These are phyloP conservation scores for Syncephalastrum sp. DNA, from an alignment of 371 early-diverging fungal species.

Conservation along the genomic window DNA sequence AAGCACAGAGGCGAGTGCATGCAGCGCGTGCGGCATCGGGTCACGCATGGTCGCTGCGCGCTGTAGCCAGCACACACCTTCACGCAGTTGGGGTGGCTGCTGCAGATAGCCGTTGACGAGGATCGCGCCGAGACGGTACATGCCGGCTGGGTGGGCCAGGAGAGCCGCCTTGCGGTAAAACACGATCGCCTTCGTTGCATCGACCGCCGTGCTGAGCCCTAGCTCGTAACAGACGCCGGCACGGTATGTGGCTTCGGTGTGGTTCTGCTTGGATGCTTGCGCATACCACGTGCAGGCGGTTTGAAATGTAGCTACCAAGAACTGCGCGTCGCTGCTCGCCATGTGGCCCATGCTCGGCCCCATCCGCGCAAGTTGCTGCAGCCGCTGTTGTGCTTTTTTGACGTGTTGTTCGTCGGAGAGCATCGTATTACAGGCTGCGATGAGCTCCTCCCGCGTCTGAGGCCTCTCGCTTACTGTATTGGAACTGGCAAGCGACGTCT, in stretches of 20 bases:
- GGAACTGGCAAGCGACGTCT: too few species aligned
- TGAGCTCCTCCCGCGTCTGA: too few species aligned
- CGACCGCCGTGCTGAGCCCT: constrained; percentile 87
- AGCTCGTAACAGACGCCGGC: constrained; percentile 92
- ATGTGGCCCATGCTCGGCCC: too few species aligned
- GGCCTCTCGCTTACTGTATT: too few species aligned
- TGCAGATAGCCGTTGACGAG: constrained; percentile 77
- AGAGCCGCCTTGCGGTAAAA: constrained; percentile 93
- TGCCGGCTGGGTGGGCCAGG: constrained; percentile 86
- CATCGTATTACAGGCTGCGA: too few species aligned
- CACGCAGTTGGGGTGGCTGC: constrained; percentile 74
- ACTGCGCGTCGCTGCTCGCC: too few species aligned
- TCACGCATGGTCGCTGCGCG: constrained; percentile 83
- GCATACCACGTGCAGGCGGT: constrained; percentile 52
- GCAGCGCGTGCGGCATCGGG: constrained; percentile 77
- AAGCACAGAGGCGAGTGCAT: constrained; percentile 85
- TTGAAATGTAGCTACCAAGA: too few species aligned
- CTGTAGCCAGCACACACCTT: constrained; percentile 91
- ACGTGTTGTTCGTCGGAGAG: too few species aligned
- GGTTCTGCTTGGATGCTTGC: constrained; percentile 88
- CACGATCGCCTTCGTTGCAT: constrained; percentile 74
- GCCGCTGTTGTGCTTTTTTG: too few species aligned
- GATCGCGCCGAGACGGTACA: constrained; percentile 93
- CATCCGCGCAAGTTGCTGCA: too few species aligned
- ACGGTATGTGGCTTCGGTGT: constrained; percentile 88